These are phyloP conservation scores for Candida tammaniensis DNA, from an alignment of 805 yeast species.

Conservation along the genomic window DNA sequence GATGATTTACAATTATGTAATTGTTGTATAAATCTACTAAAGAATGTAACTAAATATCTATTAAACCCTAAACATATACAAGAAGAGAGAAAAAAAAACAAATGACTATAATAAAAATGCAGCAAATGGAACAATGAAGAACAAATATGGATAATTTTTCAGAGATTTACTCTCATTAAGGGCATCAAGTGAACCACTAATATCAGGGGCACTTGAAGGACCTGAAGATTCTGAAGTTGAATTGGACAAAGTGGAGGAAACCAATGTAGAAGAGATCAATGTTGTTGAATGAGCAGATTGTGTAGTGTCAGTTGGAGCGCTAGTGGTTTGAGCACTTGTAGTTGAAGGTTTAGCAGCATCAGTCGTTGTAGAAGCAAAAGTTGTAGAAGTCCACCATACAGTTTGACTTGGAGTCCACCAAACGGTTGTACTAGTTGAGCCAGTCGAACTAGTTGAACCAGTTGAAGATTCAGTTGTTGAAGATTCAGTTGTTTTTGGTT, in stretches of 20 bases:
- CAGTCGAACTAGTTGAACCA: conserved; percentile 3
- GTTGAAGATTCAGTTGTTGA: background rate
- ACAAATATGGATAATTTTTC: conserved; percentile 1
- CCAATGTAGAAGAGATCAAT: too few species aligned
- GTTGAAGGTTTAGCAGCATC: too few species aligned
- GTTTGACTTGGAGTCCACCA: conserved; percentile 9
- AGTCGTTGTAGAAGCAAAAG: conserved; percentile 1
- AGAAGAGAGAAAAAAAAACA: background rate
- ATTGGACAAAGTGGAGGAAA: background rate
- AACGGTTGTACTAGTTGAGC: conserved; percentile 1
- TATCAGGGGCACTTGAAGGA: background rate
- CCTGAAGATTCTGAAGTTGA: conserved; percentile 1
- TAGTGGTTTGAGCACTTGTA: conserved; percentile 1
- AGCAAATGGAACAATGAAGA: background rate
- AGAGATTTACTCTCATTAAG: conserved; percentile 1
- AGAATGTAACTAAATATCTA: too few species aligned
- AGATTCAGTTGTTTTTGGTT: background rate
- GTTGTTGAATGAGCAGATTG: too few species aligned
- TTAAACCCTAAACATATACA: conserved; percentile 3
- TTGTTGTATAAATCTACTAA: too few species aligned
- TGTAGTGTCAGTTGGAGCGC: conserved; percentile 1
- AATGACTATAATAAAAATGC: conserved; percentile 2
- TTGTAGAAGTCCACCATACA: conserved; percentile 2
- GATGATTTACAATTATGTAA: too few species aligned
- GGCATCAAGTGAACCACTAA: conserved; percentile 5